Conservation (phyloP, 805 yeast species). For the Scheffersomyces ergatensis region DNA sequence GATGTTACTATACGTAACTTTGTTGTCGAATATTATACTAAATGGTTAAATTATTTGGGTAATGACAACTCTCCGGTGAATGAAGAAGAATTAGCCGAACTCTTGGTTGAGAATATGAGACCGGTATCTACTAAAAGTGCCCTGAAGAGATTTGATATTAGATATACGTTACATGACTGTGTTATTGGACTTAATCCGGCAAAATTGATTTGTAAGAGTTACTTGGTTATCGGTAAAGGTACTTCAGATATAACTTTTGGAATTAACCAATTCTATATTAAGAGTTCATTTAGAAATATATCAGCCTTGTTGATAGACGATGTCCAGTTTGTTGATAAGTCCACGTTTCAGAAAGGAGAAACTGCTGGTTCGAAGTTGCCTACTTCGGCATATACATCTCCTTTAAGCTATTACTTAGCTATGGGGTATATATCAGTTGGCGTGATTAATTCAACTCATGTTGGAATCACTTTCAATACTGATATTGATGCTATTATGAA, state of each 20-base stretch:
- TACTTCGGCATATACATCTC: constrained; percentile 18
- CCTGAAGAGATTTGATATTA: constrained; percentile 21
- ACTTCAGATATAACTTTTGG: constrained; percentile 45
- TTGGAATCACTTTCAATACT: constrained; percentile 29
- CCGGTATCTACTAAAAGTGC: constrained; percentile 7
- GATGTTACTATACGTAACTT: constrained; percentile 48
- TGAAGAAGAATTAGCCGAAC: constrained; percentile 10
- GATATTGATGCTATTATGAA: constrained; percentile 17
- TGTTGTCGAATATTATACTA: constrained; percentile 55
- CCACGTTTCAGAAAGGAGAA: not conserved
- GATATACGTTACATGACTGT: constrained; percentile 47
- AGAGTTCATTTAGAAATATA: constrained; percentile 48
- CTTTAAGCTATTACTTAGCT: constrained; percentile 34
- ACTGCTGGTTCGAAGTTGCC: not conserved
- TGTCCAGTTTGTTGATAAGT: constrained; percentile 8
- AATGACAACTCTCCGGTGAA: constrained; percentile 8
- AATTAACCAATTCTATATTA: constrained; percentile 28
- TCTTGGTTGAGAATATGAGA: constrained; percentile 1
- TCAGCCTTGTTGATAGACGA: constrained; percentile 68
- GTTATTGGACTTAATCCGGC: constrained; percentile 65
- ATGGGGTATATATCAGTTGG: constrained; percentile 59
- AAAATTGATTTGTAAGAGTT: constrained; percentile 51
- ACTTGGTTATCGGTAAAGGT: constrained; percentile 52
- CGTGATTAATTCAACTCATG: constrained; percentile 34
- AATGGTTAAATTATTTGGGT: constrained; percentile 48